These are phyloP conservation scores for Emmonsiellopsis sp. DNA, from an alignment of 2,329 filamentous ascomycete species.

Conservation along the genomic window DNA sequence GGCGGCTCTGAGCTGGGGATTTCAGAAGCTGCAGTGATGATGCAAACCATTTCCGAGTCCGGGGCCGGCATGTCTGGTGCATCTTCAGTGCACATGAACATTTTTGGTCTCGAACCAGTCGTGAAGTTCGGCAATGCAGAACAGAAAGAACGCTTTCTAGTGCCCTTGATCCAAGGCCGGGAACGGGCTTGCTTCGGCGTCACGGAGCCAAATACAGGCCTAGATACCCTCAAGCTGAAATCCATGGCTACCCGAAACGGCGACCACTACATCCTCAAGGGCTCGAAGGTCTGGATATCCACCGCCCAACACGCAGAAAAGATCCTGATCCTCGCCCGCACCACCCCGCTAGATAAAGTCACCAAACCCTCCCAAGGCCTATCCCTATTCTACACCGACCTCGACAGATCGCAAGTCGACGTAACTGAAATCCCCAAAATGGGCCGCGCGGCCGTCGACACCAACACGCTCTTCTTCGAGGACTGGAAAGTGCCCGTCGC, in stretches of 20 bases:
- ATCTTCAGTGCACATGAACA: slow-evolving; percentile 39
- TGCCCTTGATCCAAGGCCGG: slow-evolving; percentile 70
- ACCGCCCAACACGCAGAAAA: slow-evolving; percentile 37
- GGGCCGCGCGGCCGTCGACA: slow-evolving; percentile 36
- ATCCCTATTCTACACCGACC: slow-evolving; percentile 37
- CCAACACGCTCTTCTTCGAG: slow-evolving; percentile 37
- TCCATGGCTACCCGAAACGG: slow-evolving; percentile 73
- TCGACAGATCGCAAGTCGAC: slow-evolving; percentile 27
- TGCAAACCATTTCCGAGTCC: slow-evolving; percentile 39
- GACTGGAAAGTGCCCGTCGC: slow-evolving; percentile 30
- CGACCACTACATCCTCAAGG: slow-evolving; percentile 62
- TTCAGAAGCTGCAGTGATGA: slow-evolving; percentile 37
- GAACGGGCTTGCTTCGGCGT: slow-evolving; percentile 77
- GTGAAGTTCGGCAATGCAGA: slow-evolving; percentile 67
- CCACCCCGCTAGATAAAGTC: slow-evolving; percentile 32
- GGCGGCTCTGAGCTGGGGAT: slow-evolving; percentile 35
- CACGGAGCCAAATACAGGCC: slow-evolving; percentile 88
- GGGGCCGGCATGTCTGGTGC: slow-evolving; percentile 36
- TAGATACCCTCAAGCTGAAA: slow-evolving; percentile 59
- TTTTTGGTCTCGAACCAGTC: slow-evolving; percentile 38
- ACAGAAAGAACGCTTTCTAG: slow-evolving; percentile 74
- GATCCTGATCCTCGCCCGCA: slow-evolving; percentile 34
- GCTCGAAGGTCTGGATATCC: slow-evolving; percentile 80
- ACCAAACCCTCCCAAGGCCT: slow-evolving; percentile 34
- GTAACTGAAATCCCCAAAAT: slow-evolving; percentile 39